Percentiles rank a stretch among this genome's conserved stretches.
These are phyloP conservation scores for Syncephalastrum sp. DNA, from an alignment of 371 early-diverging fungal species.

Conservation along the genomic window DNA sequence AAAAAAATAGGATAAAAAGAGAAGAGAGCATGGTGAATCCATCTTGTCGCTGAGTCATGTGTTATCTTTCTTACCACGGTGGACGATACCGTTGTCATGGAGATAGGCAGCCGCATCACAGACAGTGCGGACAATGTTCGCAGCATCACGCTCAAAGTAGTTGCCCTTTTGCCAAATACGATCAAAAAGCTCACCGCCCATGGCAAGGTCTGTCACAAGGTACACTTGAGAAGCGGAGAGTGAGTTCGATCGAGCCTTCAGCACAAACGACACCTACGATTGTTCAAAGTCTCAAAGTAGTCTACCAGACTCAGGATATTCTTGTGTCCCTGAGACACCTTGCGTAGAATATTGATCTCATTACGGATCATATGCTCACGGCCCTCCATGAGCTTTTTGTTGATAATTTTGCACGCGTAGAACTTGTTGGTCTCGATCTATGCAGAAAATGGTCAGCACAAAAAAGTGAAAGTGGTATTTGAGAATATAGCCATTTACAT, in stretches of 20 bases:
- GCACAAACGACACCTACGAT: conserved; percentile 52
- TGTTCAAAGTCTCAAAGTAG: conserved; percentile 91
- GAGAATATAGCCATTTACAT: conserved; percentile 9
- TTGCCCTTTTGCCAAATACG: conserved; percentile 79
- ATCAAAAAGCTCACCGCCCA: conserved; percentile 91
- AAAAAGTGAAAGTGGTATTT: not conserved
- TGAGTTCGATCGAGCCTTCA: not conserved
- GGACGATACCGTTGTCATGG: conserved; percentile 85
- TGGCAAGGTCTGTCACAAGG: conserved; percentile 86
- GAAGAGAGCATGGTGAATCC: not conserved
- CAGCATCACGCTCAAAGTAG: conserved; percentile 89
- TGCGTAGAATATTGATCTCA: conserved; percentile 83
- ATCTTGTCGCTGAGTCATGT: not conserved
- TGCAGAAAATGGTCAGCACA: not conserved
- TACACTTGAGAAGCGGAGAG: conserved; percentile 59
- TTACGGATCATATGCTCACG: conserved; percentile 89
- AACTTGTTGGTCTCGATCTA: conserved; percentile 81
- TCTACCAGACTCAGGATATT: conserved; percentile 87
- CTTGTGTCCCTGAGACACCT: conserved; percentile 82
- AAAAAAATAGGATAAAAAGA: too few relatives aligned
- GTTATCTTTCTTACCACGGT: conserved; percentile 64
- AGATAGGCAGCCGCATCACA: conserved; percentile 79
- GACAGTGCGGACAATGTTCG: conserved; percentile 73
- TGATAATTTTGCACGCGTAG: conserved; percentile 92
- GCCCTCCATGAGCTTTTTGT: conserved; percentile 86